Evolutionary conservation across 805 yeast genomes (phyloP).

Genomic region (Ogataea populi-albae): DNA sequence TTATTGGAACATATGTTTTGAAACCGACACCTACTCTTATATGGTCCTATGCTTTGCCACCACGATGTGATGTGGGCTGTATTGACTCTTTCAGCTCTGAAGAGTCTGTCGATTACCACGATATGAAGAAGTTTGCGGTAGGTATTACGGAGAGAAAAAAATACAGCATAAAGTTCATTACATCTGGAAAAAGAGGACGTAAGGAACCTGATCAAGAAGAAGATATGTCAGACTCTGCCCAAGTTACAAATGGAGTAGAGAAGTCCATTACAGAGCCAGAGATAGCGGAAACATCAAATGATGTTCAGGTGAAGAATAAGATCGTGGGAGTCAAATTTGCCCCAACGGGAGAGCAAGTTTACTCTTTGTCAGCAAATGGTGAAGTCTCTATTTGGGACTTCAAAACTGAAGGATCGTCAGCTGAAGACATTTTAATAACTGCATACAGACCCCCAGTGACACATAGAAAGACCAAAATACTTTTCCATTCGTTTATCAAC

Average conservation of each 20-base stretch:
- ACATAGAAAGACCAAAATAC: conserved; percentile 10
- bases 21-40: conserved; percentile 56
- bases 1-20: conserved; percentile 47
- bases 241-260: conserved; percentile 31
- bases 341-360: conserved; percentile 27
- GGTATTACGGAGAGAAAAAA: conserved; percentile 37
- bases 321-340: conserved; percentile 29
- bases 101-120: conserved; percentile 16
- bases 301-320: conserved; percentile 26
- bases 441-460: conserved; percentile 11
- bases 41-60: conserved; percentile 55
- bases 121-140: conserved; percentile 29
- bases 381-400: conserved; percentile 25
- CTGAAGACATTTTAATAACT: conserved; percentile 7
- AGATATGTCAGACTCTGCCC: conserved; percentile 26
- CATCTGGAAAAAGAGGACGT: conserved; percentile 25
- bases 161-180: conserved; percentile 25
- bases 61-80: conserved; percentile 41
- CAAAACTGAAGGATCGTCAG: conserved; percentile 12
- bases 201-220: too few relatives aligned
- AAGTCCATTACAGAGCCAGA: conserved; percentile 31
- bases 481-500: conserved; percentile 27
- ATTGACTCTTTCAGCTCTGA: conserved; percentile 35
- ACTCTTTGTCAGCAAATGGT: conserved; percentile 33
- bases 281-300: too few relatives aligned